Conservation (phyloP, 2,329 filamentous ascomycete genomes). For the Apiospora saccharicola region DNA sequence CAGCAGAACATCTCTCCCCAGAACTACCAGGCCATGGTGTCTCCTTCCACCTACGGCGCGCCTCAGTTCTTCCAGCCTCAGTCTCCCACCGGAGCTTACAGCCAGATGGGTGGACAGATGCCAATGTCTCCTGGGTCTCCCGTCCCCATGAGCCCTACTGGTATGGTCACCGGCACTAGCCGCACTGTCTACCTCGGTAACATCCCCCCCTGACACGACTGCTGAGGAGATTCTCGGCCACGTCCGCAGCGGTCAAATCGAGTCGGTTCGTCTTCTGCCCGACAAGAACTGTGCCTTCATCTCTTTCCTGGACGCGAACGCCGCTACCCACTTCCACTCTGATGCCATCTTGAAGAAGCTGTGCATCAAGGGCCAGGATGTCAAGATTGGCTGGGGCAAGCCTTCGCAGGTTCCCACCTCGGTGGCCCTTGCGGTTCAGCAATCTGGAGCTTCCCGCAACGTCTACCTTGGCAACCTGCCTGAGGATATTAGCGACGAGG, state of each 20-base stretch:
- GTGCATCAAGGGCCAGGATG: constrained; percentile 97
- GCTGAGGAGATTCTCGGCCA: constrained; percentile 97
- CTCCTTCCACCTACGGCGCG: constrained; percentile 82
- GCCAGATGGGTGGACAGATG: constrained; percentile 66
- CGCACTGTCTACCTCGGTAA: constrained; percentile 97
- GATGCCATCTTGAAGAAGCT: constrained; percentile 99
- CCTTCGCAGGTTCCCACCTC: constrained; percentile 97
- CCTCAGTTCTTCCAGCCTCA: constrained; percentile 86
- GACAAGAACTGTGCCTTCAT: constrained; percentile 99
- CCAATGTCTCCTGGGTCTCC: constrained; percentile 74
- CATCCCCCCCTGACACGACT: constrained; percentile 96
- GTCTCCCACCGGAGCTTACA: constrained; percentile 82
- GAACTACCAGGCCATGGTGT: constrained; percentile 84
- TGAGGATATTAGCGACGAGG: constrained; percentile 89
- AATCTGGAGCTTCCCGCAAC: constrained; percentile 95
- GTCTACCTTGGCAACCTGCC: constrained; percentile 95
- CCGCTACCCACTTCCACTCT: constrained; percentile 98
- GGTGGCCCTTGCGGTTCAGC: constrained; percentile 95
- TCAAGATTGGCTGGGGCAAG: constrained; percentile 99
- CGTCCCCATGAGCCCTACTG: constrained; percentile 74
- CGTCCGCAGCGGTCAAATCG: constrained; percentile 96
- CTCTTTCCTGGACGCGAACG: constrained; percentile 96
- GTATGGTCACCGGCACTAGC: constrained; percentile 87
- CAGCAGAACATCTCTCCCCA: constrained; percentile 82
- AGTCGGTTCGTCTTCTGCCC: constrained; percentile 94